Evolutionary conservation across 371 early-diverging fungal species (phyloP), one percentile per base, ranked within the genome.

Genomic region (Conidiobolus incongruus): DNA sequence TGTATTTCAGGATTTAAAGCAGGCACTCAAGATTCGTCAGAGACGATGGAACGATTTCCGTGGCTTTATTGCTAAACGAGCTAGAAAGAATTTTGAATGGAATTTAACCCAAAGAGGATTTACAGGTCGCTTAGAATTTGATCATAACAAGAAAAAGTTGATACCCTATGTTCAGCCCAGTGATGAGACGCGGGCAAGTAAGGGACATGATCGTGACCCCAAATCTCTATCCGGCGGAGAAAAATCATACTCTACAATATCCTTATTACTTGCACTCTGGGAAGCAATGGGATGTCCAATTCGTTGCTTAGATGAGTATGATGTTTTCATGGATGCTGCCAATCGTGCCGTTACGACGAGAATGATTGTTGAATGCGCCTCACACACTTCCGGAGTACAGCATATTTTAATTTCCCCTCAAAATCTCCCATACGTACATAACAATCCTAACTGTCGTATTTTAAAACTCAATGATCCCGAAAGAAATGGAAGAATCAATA

Each of bases 241-340:
- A 63, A 94, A 98, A 57, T 90, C 92, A n/a, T 99, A 88, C 53
- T 82, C 96, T 0, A 94, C 95, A 16, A 77, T 97, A 29, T 99
- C 96, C 55, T 63, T 99, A 40, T 63, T 99, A 20, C 61, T 99
- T 38, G 64, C 94, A 10, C 61, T 99, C 24, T 99, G 99, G 99
- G 86, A 92, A 39, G 72, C 82, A 16, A 87, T 99, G 71, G 68
- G 77, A 13, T 81, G 88, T 19, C 94, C 98, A 2, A 74, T 99
- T 38, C 69, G 95, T 26, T 81, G 76, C 42, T 61, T 99, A 50
- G 99, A 99, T 61, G 99, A 99, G 69, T 99, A 93, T 69, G 99
- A 99, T 61, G 99, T 99, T 13, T 99, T 96, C 55, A 98, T 97
- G 99, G 99, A 96, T 58, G 85, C 87, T 2, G 92, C 92, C n/a